Evolutionary conservation across 176 grass and related monocot species (phyloP).

Genomic region (Ampelocalamus luodianensis): DNA sequence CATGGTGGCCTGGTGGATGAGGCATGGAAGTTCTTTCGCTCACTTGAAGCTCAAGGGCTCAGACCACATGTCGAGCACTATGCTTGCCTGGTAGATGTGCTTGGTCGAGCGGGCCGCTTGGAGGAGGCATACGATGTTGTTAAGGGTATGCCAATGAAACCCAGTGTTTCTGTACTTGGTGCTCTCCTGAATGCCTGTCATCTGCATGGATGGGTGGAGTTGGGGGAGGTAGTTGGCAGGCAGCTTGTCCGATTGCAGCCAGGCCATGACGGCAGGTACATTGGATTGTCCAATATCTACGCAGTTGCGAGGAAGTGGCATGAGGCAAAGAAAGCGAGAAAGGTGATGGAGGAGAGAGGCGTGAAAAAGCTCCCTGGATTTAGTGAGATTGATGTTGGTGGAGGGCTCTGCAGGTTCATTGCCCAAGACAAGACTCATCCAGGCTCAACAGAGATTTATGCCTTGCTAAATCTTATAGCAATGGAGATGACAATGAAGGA

Average conservation of each 20-base stretch:
- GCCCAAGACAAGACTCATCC: slow-evolving; percentile 63
- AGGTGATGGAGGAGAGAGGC: slow-evolving; percentile 62
- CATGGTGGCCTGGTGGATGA: slow-evolving; percentile 71
- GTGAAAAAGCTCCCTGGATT: slow-evolving; percentile 65
- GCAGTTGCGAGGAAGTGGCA: slow-evolving; percentile 61
- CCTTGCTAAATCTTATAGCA: slow-evolving; percentile 55
- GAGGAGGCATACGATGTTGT: slow-evolving; percentile 62
- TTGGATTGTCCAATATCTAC: slow-evolving; percentile 76
- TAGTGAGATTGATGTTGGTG: slow-evolving; percentile 69
- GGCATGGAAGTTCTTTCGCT: slow-evolving; percentile 60
- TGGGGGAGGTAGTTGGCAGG: slow-evolving; percentile 66
- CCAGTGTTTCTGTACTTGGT: slow-evolving; percentile 66
- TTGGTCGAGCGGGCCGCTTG: slow-evolving; percentile 65
- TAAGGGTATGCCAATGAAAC: slow-evolving; percentile 58
- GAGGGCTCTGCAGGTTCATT: slow-evolving; percentile 53
- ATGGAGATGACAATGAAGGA: slow-evolving; percentile 64
- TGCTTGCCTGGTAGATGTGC: slow-evolving; percentile 70
- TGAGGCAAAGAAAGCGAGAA: slow-evolving; percentile 65
- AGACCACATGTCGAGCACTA: slow-evolving; percentile 68
- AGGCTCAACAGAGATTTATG: slow-evolving; percentile 51
- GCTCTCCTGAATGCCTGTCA: slow-evolving; percentile 61
- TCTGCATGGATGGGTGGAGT: slow-evolving; percentile 67
- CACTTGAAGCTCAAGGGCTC: slow-evolving; percentile 54
- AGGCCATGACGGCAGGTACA: slow-evolving; percentile 69
- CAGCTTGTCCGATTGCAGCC: slow-evolving; percentile 70